Evolutionary conservation across 306 rosid species (phyloP).

Genomic region (Senna siamea): DNA sequence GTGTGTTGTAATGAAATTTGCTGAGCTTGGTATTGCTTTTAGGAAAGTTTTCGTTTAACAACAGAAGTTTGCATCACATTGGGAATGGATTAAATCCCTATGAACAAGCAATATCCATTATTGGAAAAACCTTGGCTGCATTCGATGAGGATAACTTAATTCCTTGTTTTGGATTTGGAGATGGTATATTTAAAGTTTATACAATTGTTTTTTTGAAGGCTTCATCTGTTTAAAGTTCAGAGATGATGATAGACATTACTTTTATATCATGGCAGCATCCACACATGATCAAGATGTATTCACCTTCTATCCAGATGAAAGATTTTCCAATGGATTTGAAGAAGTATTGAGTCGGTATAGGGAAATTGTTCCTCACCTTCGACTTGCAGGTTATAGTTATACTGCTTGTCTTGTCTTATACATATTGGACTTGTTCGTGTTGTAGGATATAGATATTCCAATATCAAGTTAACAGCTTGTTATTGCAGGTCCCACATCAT

Average conservation of each 20-base stretch:
- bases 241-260: background rate
- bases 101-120: conserved; percentile 73
- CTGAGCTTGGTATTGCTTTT: conserved; percentile 38
- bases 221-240: conserved; percentile 8
- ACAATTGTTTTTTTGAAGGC: background rate
- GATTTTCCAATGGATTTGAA: conserved; percentile 69
- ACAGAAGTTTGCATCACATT: conserved; percentile 68
- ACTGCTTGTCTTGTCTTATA: background rate
- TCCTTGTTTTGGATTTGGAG: conserved; percentile 83
- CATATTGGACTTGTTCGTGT: background rate
- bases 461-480: conserved; percentile 1
- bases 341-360: conserved; percentile 63
- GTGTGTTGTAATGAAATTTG: conserved; percentile 30
- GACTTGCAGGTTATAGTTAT: conserved; percentile 58
- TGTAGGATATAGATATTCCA: background rate
- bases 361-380: conserved; percentile 64
- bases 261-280: conserved; percentile 54
- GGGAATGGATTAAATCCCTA: conserved; percentile 62
- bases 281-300: conserved; percentile 74
- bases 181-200: conserved; percentile 49
- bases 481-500: conserved; percentile 76
- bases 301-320: conserved; percentile 58
- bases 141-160: conserved; percentile 75
- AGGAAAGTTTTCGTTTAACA: conserved; percentile 61
- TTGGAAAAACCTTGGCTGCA: conserved; percentile 70